Base-by-base conservation (phyloP, 2,329 filamentous ascomycete species). In the Clonostachys rosea region DNA sequence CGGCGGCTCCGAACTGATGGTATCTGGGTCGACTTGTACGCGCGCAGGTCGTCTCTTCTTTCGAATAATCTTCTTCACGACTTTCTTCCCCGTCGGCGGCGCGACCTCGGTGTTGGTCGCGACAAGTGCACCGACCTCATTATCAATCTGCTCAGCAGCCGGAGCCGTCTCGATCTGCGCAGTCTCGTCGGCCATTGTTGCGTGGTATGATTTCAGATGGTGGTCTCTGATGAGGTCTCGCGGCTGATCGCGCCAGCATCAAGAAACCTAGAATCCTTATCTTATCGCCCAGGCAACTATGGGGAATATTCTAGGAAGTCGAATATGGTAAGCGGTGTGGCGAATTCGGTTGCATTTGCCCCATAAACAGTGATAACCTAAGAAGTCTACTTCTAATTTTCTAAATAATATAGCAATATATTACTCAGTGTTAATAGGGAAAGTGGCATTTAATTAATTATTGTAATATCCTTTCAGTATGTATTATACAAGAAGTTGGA, bases 31-130 rank as follows among this genome's bases (percentile, higher is more conserved):
- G 59, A 96, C 86, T 70, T 99, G 94, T 0, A 88, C 87, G 49
- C 92, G 84, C 42, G 94, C 94, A 34, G 94, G 94, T 37, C 91
- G 81, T 60, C 87, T 86, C 75, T 96, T 96, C 64, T 89, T 91
- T 53, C 91, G 84, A 56, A 96, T 87, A 56, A 97, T 89, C 74
- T 92, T 95, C 69, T 95, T 96, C 50, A 89, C 59, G 10, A 64
- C 56, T 83, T 70, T 91, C 89, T 65, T 77, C 45, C 70, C 70
- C 17, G 70, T 63, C 34, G 74, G 69, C 40, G 71, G 64, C 4
- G 71, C 71, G 40, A 76, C 69, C 43, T 76, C 74, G 42, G 62
- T 71, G 52, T 54, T 66, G 39, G 64, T 66, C 16, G 64, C 67
- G 14, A 63, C 54, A 39, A 73, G 54, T 18, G 65, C 64, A 54